These are phyloP conservation scores for Naematelia encephala DNA, from an alignment of 768 basidiomycete species.

Conservation along the genomic window DNA sequence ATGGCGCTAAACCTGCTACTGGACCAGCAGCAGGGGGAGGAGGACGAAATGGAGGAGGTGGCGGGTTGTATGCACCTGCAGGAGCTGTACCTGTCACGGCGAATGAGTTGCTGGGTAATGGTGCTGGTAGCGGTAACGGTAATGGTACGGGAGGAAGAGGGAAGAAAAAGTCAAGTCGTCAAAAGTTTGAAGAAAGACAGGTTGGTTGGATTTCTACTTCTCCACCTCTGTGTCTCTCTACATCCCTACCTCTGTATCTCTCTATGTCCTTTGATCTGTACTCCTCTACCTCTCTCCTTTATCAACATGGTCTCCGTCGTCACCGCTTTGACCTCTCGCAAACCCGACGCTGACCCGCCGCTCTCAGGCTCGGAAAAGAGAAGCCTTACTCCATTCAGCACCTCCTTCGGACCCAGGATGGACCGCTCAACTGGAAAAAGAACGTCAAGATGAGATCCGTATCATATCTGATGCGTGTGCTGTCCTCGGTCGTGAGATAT, in stretches of 20 bases:
- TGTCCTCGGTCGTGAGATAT: conserved; percentile 38
- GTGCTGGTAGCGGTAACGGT: conserved; percentile 4
- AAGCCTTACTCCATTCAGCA: conserved; percentile 39
- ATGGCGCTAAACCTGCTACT: conserved; percentile 4
- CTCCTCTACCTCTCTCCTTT: no score
- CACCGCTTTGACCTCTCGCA: no score
- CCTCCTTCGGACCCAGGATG: conserved; percentile 45
- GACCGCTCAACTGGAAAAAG: conserved; percentile 45
- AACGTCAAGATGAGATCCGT: conserved; percentile 46
- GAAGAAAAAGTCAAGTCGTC: conserved; percentile 50
- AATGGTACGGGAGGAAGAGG: conserved; percentile 14
- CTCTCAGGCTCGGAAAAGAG: conserved; percentile 46
- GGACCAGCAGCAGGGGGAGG: not conserved
- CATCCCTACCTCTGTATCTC: not conserved
- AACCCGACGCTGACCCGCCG: no score
- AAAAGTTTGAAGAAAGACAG: conserved; percentile 50
- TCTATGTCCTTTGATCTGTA: no score
- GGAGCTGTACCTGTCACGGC: conserved; percentile 3
- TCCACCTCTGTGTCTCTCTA: not conserved
- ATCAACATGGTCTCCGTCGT: no score
- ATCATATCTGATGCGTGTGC: conserved; percentile 44
- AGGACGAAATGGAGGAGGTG: not conserved
- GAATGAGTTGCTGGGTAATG: conserved; percentile 1
- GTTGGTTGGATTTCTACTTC: conserved; percentile 25
- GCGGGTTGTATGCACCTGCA: not conserved